phyloP scores from a whole-genome alignment of 2,329 filamentous ascomycete species.

The Ustilaginoidea virens region DNA sequence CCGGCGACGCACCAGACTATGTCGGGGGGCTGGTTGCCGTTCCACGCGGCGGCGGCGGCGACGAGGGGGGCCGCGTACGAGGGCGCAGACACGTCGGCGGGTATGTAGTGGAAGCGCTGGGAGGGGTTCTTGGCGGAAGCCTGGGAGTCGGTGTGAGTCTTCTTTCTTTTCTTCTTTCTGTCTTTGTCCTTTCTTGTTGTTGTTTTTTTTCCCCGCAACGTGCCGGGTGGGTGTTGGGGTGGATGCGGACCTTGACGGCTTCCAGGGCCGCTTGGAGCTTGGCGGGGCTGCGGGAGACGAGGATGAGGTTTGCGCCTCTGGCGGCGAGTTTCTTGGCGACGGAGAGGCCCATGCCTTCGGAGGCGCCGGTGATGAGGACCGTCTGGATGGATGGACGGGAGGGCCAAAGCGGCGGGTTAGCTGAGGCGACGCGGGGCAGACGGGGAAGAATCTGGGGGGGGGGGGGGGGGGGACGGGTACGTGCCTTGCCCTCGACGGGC shows the following conservation, averaged over 20 bases:
- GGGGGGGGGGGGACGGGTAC: slow-evolving; percentile 7
- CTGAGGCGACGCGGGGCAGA: no score
- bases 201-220: no score
- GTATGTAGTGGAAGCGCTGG: slow-evolving; percentile 73
- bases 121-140: slow-evolving; percentile 47
- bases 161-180: no score
- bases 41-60: slow-evolving; percentile 62
- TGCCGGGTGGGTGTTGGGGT: no score
- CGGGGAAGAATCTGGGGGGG: no score
- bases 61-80: slow-evolving; percentile 58
- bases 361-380: slow-evolving; percentile 76
- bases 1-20: slow-evolving; percentile 88
- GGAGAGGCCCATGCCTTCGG: slow-evolving; percentile 78
- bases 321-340: slow-evolving; percentile 58
- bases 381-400: slow-evolving; percentile 41
- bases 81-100: slow-evolving; percentile 61
- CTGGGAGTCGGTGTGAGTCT: no score
- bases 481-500: slow-evolving; percentile 68
- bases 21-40: slow-evolving; percentile 57
- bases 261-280: slow-evolving; percentile 61
- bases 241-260: slow-evolving; percentile 47
- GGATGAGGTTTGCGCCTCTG: slow-evolving; percentile 75
- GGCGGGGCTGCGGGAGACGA: slow-evolving; percentile 61
- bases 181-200: no score
- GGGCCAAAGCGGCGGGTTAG: no score